Evolutionary conservation across 306 rosid genomes (phyloP).

Genomic region (Vigna nakashimae): DNA sequence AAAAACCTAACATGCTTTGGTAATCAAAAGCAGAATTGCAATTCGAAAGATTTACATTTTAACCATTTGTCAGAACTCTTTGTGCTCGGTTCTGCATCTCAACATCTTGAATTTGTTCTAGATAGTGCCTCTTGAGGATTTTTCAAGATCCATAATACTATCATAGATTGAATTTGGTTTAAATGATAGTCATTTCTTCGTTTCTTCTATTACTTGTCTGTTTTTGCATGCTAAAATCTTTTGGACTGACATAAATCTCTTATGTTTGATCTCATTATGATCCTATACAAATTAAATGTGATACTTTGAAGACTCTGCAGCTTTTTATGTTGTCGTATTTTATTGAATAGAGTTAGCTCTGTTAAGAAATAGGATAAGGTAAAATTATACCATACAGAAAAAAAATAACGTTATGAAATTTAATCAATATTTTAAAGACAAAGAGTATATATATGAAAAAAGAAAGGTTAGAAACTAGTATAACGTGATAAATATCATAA

Average conservation of each 20-base stretch:
- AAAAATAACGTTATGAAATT: too few relatives aligned
- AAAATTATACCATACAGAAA: too few relatives aligned
- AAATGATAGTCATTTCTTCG: conserved; percentile 20
- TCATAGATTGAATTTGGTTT: conserved; percentile 56
- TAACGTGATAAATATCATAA: too few relatives aligned
- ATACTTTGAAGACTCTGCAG: conserved; percentile 8
- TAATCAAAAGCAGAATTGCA: conserved; percentile 45
- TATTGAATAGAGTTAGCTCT: conserved; percentile 38
- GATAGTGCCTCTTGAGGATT: conserved; percentile 38
- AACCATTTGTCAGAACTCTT: conserved; percentile 39
- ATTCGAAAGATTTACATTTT: conserved; percentile 54
- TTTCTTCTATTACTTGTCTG: neutral
- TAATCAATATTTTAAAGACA: too few relatives aligned
- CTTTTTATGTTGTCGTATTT: conserved; percentile 27
- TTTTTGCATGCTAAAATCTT: conserved; percentile 12
- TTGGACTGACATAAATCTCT: neutral
- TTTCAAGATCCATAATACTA: conserved; percentile 48
- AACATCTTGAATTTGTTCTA: conserved; percentile 49
- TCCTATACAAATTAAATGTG: conserved; percentile 25
- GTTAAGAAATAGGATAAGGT: too few relatives aligned
- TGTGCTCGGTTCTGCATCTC: conserved; percentile 34
- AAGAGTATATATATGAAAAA: too few relatives aligned
- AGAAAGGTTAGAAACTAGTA: too few relatives aligned
- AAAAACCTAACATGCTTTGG: conserved; percentile 39
- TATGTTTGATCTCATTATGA: conserved; percentile 24